Conservation (phyloP, 306 rosid species). For the Lathyrus tuberosus region DNA sequence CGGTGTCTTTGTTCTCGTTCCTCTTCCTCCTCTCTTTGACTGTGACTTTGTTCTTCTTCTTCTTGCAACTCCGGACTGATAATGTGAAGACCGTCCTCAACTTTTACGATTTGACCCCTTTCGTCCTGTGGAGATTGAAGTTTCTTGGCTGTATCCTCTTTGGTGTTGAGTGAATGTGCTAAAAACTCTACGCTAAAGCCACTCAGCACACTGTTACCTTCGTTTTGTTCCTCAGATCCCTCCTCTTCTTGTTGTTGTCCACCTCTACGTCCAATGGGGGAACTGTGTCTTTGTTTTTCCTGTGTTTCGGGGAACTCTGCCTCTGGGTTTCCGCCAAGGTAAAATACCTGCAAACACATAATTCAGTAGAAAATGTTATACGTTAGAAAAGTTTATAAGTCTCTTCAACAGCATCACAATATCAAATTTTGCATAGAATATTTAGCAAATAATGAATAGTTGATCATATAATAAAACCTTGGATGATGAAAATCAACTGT, state of each 20-base stretch:
- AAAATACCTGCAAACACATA: slow-evolving; percentile 48
- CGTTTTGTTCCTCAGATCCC: background rate
- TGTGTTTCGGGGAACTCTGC: slow-evolving; percentile 42
- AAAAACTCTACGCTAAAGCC: slow-evolving; percentile 46
- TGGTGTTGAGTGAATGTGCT: slow-evolving; percentile 45
- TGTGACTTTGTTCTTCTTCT: background rate
- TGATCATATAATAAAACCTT: slow-evolving; percentile 14
- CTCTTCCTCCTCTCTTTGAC: background rate
- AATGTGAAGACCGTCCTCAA: slow-evolving; percentile 42
- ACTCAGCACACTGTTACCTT: slow-evolving; percentile 30
- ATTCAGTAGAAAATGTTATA: background rate
- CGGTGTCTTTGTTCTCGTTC: background rate
- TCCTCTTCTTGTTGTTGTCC: background rate
- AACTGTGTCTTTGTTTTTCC: background rate
- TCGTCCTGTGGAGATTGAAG: slow-evolving; percentile 43
- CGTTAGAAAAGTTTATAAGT: background rate
- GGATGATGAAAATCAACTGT: slow-evolving; percentile 16
- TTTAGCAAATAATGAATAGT: background rate
- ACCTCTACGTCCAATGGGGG: background rate
- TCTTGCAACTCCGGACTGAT: slow-evolving; percentile 44
- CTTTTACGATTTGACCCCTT: slow-evolving; percentile 47
- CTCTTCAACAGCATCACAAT: background rate
- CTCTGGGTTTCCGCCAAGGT: slow-evolving; percentile 62
- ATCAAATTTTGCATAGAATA: background rate
- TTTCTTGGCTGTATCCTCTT: slow-evolving; percentile 38